phyloP scores from a whole-genome alignment of 257 asterid genomes.

The Cynanchum wilfordii region DNA sequence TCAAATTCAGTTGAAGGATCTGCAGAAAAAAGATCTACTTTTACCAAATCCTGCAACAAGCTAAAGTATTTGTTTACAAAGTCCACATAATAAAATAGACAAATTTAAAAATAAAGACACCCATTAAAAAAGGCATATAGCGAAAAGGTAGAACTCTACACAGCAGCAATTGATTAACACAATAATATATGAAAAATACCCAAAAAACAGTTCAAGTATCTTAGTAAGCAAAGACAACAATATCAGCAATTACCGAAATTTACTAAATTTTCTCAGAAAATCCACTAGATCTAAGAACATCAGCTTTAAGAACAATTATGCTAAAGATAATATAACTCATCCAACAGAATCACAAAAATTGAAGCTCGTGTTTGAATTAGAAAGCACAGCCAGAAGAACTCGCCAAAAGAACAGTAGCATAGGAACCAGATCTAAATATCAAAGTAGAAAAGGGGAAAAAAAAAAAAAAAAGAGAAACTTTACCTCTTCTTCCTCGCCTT shows the following conservation, averaged over 20 bases:
- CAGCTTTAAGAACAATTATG: background rate
- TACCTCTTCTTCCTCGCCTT: conserved; percentile 28
- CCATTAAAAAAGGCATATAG: background rate
- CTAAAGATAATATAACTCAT: background rate
- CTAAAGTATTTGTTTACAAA: background rate
- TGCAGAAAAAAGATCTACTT: background rate
- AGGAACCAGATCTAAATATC: background rate
- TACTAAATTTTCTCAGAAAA: background rate
- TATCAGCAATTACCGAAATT: background rate
- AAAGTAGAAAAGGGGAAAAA: too few species aligned
- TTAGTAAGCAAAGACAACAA: background rate
- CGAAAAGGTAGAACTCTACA: background rate
- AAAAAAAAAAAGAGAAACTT: too few species aligned
- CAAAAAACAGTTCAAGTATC: background rate
- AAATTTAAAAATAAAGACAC: background rate
- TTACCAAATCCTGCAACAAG: background rate
- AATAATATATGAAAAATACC: background rate
- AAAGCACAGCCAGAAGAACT: background rate
- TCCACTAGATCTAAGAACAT: background rate
- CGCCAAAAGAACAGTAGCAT: background rate
- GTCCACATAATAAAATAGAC: background rate
- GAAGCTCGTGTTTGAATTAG: background rate
- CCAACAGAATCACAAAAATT: background rate
- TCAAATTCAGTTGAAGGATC: background rate
- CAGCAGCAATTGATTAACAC: background rate